Percentiles rank a stretch among this genome's conserved stretches.
Conservation (phyloP, 192 early-diverging fungal genomes). For the Coemansia sp. region DNA sequence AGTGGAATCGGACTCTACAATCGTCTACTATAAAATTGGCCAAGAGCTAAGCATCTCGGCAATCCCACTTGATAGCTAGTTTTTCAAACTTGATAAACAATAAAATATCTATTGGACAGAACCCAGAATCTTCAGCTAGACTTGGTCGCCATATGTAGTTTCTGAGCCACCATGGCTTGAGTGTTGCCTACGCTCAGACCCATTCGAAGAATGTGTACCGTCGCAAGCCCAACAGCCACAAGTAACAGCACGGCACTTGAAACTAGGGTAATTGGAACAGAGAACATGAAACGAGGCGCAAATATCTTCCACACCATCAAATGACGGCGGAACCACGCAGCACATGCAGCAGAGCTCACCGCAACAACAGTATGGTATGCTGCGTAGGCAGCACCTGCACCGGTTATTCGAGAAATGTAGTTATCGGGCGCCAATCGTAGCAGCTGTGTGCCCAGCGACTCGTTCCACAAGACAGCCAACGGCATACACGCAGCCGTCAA, state of each 20-base stretch:
- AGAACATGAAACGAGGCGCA: conserved; percentile 83
- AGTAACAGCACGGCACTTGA: conserved; percentile 12
- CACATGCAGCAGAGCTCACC: conserved; percentile 56
- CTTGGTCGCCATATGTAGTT: neutral
- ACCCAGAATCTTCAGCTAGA: neutral
- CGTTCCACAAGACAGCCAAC: conserved; percentile 54
- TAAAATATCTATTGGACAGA: neutral
- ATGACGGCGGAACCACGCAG: conserved; percentile 75
- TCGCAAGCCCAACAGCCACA: conserved; percentile 34
- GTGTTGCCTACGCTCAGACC: conserved; percentile 23
- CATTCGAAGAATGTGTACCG: conserved; percentile 18
- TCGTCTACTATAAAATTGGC: neutral
- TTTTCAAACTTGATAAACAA: neutral
- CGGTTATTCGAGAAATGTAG: conserved; percentile 36
- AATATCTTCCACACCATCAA: conserved; percentile 98
- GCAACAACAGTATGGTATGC: conserved; percentile 53
- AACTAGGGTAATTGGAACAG: conserved; percentile 25
- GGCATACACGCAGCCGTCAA: conserved; percentile 58
- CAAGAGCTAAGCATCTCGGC: neutral
- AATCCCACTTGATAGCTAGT: neutral
- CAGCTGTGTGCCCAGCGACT: conserved; percentile 32
- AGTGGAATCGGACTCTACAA: neutral
- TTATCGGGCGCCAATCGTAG: conserved; percentile 21
- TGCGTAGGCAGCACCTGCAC: conserved; percentile 52
- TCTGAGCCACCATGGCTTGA: conserved; percentile 13